A percentile compares a stretch with the other conserved stretches of the same genome.
Evolutionary conservation across 257 asterid genomes (phyloP).

Genomic region (Cynanchum wilfordii): DNA sequence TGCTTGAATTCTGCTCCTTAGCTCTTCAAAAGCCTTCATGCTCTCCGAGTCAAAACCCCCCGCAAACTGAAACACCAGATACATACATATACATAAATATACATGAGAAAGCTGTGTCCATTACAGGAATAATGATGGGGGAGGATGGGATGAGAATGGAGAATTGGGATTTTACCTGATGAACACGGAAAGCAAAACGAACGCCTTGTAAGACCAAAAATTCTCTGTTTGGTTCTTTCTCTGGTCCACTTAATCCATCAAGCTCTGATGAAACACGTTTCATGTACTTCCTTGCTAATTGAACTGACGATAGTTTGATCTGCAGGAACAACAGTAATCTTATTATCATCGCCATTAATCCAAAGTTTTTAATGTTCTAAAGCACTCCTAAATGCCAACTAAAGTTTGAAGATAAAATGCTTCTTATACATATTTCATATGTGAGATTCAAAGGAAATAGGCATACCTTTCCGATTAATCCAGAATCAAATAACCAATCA

Average conservation of each 20-base stretch:
- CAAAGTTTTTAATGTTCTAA: not conserved
- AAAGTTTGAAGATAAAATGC: not conserved
- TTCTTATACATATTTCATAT: no score
- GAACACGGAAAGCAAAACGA: slow-evolving; percentile 96
- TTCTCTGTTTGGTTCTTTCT: slow-evolving; percentile 89
- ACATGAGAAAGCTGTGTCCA: not conserved
- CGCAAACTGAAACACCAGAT: slow-evolving; percentile 62
- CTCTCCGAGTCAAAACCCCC: slow-evolving; percentile 99
- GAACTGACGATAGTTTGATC: slow-evolving; percentile 94
- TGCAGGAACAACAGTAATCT: slow-evolving; percentile 27
- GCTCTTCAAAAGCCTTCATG: slow-evolving; percentile 96
- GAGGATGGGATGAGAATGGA: not conserved
- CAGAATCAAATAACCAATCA: slow-evolving; percentile 88
- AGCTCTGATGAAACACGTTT: slow-evolving; percentile 90
- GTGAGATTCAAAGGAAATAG: slow-evolving; percentile 4
- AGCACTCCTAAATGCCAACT: not conserved
- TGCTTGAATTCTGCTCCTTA: slow-evolving; percentile 62
- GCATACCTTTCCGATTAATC: slow-evolving; percentile 88
- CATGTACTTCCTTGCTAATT: slow-evolving; percentile 89
- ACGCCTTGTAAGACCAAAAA: slow-evolving; percentile 89
- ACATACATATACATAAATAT: not conserved
- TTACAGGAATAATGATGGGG: not conserved
- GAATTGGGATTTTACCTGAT: slow-evolving; percentile 52
- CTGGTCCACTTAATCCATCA: slow-evolving; percentile 70
- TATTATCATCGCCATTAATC: not conserved